Conservation (phyloP, 345 rosid species). For the Eucalyptus fibrosa region DNA sequence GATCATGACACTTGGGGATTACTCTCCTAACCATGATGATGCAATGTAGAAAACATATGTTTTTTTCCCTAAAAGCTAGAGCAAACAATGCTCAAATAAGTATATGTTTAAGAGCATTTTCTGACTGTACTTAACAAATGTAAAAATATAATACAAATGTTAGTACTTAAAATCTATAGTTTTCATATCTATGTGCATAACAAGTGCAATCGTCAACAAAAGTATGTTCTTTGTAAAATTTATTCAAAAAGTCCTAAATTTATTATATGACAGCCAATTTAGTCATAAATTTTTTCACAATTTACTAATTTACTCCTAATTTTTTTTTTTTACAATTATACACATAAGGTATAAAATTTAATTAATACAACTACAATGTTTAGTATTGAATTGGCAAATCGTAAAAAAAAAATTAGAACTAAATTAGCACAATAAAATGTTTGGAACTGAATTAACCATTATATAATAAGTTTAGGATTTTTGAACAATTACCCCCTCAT, state of each 20-base stretch:
- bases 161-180: background rate
- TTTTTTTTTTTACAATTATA: too few species aligned
- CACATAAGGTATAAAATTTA: too few species aligned
- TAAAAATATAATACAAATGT: background rate
- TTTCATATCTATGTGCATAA: background rate
- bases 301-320: too few species aligned
- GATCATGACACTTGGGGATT: background rate
- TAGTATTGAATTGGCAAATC: too few species aligned
- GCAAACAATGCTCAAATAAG: background rate
- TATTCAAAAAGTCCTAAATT: too few species aligned
- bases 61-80: background rate
- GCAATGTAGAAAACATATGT: background rate
- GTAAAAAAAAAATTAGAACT: too few species aligned
- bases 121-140: background rate
- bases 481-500: too few species aligned
- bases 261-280: background rate
- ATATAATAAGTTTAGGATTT: too few species aligned
- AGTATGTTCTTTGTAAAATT: background rate
- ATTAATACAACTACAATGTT: too few species aligned
- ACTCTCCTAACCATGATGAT: background rate
- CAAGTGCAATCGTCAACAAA: background rate
- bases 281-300: too few species aligned
- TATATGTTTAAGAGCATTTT: background rate
- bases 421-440: too few species aligned
- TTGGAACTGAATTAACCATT: accelerated